Evolutionary conservation across 306 rosid genomes (phyloP).

Genomic region (barrel medic (Medicago truncatula)): DNA sequence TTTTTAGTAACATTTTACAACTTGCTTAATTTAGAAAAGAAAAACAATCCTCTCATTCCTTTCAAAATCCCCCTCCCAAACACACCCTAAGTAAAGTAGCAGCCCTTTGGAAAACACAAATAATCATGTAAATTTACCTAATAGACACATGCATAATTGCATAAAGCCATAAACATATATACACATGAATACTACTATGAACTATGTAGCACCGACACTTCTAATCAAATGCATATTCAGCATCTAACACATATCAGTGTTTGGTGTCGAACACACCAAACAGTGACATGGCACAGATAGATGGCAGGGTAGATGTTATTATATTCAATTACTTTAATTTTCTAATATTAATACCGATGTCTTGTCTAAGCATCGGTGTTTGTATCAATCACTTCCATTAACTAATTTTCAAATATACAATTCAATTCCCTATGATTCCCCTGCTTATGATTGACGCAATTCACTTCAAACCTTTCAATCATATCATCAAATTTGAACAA

Average conservation of each 20-base stretch:
- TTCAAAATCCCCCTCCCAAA: too few relatives aligned
- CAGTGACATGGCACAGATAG: neutral
- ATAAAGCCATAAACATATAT: neutral
- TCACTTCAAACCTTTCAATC: constrained; percentile 28
- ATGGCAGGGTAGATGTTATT: too few relatives aligned
- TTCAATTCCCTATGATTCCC: neutral
- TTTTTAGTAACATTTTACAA: too few relatives aligned
- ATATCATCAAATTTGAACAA: neutral
- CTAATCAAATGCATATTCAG: neutral
- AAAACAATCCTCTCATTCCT: too few relatives aligned
- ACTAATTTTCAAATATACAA: constrained; percentile 17
- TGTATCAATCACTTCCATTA: too few relatives aligned
- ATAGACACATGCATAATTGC: neutral
- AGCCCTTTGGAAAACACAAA: constrained; percentile 25
- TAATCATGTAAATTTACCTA: constrained; percentile 10
- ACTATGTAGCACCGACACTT: neutral
- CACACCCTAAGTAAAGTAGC: constrained; percentile 2
- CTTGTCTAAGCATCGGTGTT: too few relatives aligned
- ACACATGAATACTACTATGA: neutral
- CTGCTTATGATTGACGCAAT: constrained; percentile 35
- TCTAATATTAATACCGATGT: neutral
- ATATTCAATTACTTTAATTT: neutral
- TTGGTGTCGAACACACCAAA: neutral
- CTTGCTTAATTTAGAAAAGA: too few relatives aligned
- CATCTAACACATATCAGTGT: neutral